Evolutionary conservation across 768 basidiomycete genomes (phyloP).

Genomic region (Pleurotus pulmonarius): DNA sequence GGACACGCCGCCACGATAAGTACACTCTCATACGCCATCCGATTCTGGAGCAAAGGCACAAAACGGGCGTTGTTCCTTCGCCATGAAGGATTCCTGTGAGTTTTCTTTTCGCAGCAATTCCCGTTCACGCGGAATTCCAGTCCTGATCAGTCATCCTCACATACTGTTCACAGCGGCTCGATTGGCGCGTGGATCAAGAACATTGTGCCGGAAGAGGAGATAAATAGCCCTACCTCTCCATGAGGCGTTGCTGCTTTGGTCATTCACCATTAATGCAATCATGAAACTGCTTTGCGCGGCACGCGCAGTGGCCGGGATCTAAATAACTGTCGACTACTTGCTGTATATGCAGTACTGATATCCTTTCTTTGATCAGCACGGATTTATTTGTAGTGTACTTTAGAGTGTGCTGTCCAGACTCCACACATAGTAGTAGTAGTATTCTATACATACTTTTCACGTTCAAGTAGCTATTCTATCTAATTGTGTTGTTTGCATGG

Average conservation of each 20-base stretch:
- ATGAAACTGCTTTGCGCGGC: conserved; percentile 5
- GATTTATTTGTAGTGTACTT: not conserved
- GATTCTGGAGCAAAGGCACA: conserved; percentile 98
- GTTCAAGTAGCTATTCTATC: too few species aligned
- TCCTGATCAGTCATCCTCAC: too few species aligned
- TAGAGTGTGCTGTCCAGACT: not conserved
- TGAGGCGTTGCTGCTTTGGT: not conserved
- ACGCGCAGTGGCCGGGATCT: not conserved
- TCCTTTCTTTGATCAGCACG: too few species aligned
- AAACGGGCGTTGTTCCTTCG: conserved; percentile 95
- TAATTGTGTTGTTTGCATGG: too few species aligned
- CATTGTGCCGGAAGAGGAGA: conserved; percentile 52
- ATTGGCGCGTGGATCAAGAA: conserved; percentile 99
- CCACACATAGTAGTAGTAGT: not conserved
- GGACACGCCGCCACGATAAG: conserved; percentile 97
- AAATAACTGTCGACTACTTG: not conserved
- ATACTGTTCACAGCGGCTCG: conserved; percentile 56
- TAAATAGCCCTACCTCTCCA: not conserved
- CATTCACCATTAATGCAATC: too few species aligned
- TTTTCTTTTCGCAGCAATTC: conserved; percentile 20
- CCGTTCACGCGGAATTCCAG: too few species aligned
- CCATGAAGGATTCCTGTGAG: conserved; percentile 96
- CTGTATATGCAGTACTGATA: too few species aligned
- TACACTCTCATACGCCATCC: conserved; percentile 96
- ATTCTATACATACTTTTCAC: too few species aligned